Percentiles rank a stretch among this genome's conserved stretches.
Conservation (phyloP, 441 rosid genomes). For the Corymbia citriodora region DNA sequence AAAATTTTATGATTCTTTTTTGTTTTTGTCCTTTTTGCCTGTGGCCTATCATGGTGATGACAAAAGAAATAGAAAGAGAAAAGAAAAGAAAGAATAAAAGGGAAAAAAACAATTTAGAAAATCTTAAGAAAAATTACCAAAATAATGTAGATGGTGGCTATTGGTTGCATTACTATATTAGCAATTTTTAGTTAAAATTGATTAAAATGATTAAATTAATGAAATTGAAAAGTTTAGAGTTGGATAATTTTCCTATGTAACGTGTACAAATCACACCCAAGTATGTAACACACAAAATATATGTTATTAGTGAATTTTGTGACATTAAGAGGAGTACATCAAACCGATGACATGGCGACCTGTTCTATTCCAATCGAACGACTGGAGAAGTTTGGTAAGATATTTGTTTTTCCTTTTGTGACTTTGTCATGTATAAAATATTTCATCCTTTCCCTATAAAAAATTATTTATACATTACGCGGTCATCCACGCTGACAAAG, state of each 20-base stretch:
- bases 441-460: not conserved
- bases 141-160: accelerated
- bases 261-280: not conserved
- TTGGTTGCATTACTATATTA: accelerated
- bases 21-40: not conserved
- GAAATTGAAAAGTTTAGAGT: not conserved
- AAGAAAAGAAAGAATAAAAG: not conserved
- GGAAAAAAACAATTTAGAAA: not conserved
- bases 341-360: not conserved
- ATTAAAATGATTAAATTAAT: not conserved
- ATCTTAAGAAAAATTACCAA: too few species aligned
- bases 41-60: not conserved
- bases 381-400: too few species aligned
- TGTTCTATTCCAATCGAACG: too few species aligned
- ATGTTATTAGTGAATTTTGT: not conserved
- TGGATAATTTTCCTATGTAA: not conserved
- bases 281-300: not conserved
- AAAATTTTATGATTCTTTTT: not conserved
- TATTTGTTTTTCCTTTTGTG: not conserved
- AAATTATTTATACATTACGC: not conserved
- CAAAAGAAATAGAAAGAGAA: not conserved
- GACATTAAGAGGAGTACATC: not conserved
- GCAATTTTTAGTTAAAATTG: accelerated
- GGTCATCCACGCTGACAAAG: not conserved
- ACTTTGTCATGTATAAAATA: not conserved